phyloP scores from a whole-genome alignment of 495 filamentous ascomycete genomes.

The Tuber indicum region DNA sequence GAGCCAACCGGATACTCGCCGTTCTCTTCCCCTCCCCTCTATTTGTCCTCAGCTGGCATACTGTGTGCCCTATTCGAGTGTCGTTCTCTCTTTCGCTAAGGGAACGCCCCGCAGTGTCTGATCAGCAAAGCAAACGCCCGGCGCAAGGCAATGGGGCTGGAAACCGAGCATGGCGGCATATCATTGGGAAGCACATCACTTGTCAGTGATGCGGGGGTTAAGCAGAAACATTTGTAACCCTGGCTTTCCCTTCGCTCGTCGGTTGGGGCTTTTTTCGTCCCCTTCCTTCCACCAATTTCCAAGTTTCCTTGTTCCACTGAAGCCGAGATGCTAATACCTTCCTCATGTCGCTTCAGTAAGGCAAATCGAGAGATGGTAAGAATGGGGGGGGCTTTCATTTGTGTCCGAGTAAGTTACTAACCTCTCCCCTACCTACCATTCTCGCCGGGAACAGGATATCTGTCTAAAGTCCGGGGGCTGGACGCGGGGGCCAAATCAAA shows the following conservation, averaged over 20 bases:
- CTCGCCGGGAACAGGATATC: constrained; percentile 12
- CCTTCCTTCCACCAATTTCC: constrained; percentile 19
- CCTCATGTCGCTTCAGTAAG: neutral
- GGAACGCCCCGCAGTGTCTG: constrained; percentile 1
- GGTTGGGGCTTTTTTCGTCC: constrained; percentile 14
- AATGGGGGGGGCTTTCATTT: neutral
- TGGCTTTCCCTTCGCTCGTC: neutral
- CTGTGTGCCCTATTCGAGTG: neutral
- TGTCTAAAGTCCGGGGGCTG: constrained; percentile 7
- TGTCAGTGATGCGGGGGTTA: neutral
- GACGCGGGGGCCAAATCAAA: constrained; percentile 13
- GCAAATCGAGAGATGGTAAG: constrained; percentile 3
- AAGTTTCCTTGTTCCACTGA: constrained; percentile 18
- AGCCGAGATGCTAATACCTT: neutral
- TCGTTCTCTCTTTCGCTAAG: neutral
- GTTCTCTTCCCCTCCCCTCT: neutral
- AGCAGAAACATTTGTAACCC: neutral
- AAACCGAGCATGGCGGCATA: neutral
- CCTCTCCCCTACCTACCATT: constrained; percentile 23
- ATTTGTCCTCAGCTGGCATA: neutral
- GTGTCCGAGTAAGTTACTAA: neutral
- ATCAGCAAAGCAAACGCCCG: constrained; percentile 4
- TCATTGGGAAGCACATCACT: neutral
- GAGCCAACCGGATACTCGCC: constrained; percentile 1
- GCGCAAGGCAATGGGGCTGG: neutral